Percentiles rank a stretch among this genome's conserved stretches.
These are phyloP conservation scores for Saposhnikovia divaricata DNA, from an alignment of 129 eudicot genomes.

Conservation along the genomic window DNA sequence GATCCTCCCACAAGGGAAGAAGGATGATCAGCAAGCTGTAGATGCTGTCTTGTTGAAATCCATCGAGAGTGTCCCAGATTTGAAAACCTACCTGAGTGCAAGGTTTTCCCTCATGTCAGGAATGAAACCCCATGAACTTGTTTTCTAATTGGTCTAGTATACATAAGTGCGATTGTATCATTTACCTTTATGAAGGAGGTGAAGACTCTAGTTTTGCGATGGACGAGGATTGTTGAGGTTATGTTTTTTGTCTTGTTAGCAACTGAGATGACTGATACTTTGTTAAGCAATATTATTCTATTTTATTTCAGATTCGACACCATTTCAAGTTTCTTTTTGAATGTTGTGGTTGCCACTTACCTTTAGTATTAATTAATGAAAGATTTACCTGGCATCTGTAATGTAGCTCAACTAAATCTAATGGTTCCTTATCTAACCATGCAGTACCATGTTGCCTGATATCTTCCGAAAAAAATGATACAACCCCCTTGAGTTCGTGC, in stretches of 20 bases:
- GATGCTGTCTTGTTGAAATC: slow-evolving; percentile 46
- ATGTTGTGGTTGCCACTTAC: not conserved
- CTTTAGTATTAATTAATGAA: not conserved
- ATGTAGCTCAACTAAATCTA: too few relatives aligned
- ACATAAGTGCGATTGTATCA: not conserved
- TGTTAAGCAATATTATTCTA: not conserved
- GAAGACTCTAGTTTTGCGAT: slow-evolving; percentile 2
- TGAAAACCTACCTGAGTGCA: slow-evolving; percentile 60
- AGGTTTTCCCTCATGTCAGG: slow-evolving; percentile 62
- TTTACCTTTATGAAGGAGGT: not conserved
- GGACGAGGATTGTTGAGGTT: not conserved
- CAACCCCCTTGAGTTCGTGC: too few relatives aligned
- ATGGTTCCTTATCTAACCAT: not conserved
- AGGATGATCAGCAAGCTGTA: slow-evolving; percentile 58
- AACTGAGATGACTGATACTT: not conserved
- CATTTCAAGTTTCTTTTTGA: not conserved
- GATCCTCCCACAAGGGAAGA: slow-evolving; percentile 46
- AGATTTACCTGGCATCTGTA: too few relatives aligned
- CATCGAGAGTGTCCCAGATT: slow-evolving; percentile 47
- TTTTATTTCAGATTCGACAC: not conserved
- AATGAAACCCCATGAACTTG: slow-evolving; percentile 70
- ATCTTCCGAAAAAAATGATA: too few relatives aligned
- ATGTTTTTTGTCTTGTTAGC: not conserved
- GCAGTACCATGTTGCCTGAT: too few relatives aligned
- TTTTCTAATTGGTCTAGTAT: slow-evolving; percentile 25